These are phyloP conservation scores for Zopfia rhizophila DNA, from an alignment of 2,329 filamentous ascomycete genomes.

Conservation along the genomic window DNA sequence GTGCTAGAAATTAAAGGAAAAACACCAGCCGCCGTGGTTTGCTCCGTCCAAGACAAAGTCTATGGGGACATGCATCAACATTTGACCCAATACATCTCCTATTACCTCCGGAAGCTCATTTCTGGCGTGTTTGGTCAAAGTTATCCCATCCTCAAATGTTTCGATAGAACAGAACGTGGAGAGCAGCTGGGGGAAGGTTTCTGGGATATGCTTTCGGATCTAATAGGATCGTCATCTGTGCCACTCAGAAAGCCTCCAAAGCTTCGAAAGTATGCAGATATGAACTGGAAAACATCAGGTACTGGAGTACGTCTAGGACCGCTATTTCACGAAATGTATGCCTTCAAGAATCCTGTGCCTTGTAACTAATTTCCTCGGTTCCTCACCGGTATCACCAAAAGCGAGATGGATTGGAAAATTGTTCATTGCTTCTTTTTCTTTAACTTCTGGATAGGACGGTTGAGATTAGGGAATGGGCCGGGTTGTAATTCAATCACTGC, in stretches of 20 bases:
- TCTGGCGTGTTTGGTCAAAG: constrained; percentile 4
- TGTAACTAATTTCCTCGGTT: no score
- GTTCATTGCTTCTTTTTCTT: no score
- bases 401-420: no score
- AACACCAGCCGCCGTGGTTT: constrained; percentile 7
- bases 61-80: constrained; percentile 21
- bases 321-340: no score
- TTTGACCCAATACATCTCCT: constrained; percentile 19
- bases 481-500: no score
- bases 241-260: constrained; percentile 14
- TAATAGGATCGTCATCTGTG: constrained; percentile 8
- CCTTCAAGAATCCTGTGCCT: no score
- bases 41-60: constrained; percentile 8
- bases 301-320: no score
- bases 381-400: no score
- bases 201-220: constrained; percentile 15
- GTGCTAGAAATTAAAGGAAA: constrained; percentile 17
- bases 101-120: constrained; percentile 16
- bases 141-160: not conserved
- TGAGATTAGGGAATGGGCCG: no score
- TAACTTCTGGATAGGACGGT: no score
- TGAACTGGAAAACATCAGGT: no score
- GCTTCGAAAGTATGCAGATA: constrained; percentile 15
- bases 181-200: constrained; percentile 11
- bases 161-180: not conserved